These are phyloP conservation scores for Rhododendron griersonianum DNA, from an alignment of 148 eudicot species.

Conservation along the genomic window DNA sequence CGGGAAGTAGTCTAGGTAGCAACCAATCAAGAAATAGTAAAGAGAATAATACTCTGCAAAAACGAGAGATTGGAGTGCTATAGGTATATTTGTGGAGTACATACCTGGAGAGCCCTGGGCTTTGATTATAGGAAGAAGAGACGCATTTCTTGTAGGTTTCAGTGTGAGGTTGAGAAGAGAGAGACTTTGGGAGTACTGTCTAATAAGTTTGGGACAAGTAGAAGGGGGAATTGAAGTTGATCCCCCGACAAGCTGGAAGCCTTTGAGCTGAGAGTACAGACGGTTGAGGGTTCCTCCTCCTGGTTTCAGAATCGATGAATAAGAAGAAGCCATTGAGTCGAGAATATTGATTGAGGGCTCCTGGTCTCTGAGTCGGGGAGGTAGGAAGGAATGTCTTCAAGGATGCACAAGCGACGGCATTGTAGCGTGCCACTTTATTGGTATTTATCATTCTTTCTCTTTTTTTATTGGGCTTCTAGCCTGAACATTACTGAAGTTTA, in stretches of 20 bases:
- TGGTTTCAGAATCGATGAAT: slow-evolving; percentile 14
- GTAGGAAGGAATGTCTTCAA: not conserved
- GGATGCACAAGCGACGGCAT: not conserved
- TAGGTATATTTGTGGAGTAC: not conserved
- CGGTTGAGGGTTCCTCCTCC: slow-evolving; percentile 11
- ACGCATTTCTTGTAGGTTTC: slow-evolving; percentile 22
- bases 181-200: slow-evolving; percentile 14
- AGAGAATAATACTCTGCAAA: not conserved
- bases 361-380: not conserved
- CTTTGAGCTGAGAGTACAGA: slow-evolving; percentile 12
- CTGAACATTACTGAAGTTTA: not conserved
- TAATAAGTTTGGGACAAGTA: slow-evolving; percentile 12
- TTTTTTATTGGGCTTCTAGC: not conserved
- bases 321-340: not conserved
- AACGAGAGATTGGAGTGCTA: not conserved
- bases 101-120: slow-evolving; percentile 43
- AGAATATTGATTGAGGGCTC: not conserved
- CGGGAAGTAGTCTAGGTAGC: slow-evolving; percentile 47
- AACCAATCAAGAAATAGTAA: not conserved
- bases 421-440: not conserved
- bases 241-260: not conserved
- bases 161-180: slow-evolving; percentile 13
- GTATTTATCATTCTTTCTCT: too few species aligned
- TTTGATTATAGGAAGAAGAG: slow-evolving; percentile 32
- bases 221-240: not conserved